phyloP scores from a whole-genome alignment of 345 rosid genomes.

The Cardamine resedifolia region DNA sequence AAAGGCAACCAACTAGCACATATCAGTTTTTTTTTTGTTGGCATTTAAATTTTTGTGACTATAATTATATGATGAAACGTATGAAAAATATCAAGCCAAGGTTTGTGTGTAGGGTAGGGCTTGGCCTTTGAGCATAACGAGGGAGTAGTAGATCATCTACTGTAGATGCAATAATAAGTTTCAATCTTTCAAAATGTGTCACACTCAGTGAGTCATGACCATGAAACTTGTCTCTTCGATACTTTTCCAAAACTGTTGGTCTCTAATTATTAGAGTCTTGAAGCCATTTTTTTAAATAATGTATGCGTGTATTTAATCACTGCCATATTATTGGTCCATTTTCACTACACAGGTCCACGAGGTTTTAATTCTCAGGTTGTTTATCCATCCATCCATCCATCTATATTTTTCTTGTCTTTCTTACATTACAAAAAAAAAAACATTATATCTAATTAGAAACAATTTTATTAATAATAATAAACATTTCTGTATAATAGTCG shows the following conservation, averaged over 20 bases:
- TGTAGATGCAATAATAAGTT: background rate
- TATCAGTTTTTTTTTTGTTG: background rate
- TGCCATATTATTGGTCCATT: background rate
- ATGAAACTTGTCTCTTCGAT: background rate
- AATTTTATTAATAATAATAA: too few species aligned
- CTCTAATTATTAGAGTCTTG: background rate
- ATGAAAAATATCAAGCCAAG: background rate
- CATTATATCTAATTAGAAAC: too few species aligned
- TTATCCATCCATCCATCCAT: too few species aligned
- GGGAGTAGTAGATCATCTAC: background rate
- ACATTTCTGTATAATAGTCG: too few species aligned
- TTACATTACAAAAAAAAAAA: too few species aligned
- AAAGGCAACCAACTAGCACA: too few species aligned
- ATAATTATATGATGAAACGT: background rate
- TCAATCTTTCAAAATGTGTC: background rate
- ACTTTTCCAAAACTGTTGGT: background rate
- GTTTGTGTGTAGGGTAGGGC: background rate
- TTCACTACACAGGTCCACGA: background rate
- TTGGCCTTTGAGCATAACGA: conserved; percentile 1
- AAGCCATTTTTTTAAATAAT: background rate
- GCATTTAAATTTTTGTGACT: background rate
- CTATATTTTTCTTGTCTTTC: too few species aligned
- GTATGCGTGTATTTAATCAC: background rate
- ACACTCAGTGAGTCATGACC: background rate
- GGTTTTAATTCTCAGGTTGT: background rate